Conservation (phyloP, 108 stramenopile genomes). For the Skeletonema tropicum region DNA sequence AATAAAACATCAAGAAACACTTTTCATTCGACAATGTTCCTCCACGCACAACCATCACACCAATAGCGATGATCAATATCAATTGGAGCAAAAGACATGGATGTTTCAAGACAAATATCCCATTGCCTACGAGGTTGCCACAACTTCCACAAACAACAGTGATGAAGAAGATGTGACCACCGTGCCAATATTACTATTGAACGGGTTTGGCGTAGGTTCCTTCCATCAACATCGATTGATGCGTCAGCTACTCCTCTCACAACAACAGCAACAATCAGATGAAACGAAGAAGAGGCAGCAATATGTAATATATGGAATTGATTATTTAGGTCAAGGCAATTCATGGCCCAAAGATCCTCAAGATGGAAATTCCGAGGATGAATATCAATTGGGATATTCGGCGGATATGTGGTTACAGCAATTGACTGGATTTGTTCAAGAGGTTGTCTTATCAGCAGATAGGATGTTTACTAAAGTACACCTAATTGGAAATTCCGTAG, state of each 20-base stretch:
- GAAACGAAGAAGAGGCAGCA: neutral
- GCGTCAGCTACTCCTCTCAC: constrained; percentile 31
- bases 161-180: neutral
- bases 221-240: constrained; percentile 90
- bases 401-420: constrained; percentile 82
- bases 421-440: constrained; percentile 59
- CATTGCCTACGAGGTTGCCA: constrained; percentile 39
- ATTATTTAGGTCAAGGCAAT: constrained; percentile 87
- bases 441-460: constrained; percentile 46
- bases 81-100: constrained; percentile 36
- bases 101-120: constrained; percentile 38
- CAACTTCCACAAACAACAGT: neutral
- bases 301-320: constrained; percentile 68
- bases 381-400: constrained; percentile 66
- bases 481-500: constrained; percentile 80
- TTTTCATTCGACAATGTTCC: neutral
- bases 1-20: neutral
- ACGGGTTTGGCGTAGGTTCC: constrained; percentile 90
- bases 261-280: constrained; percentile 6
- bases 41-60: neutral
- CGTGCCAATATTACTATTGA: constrained; percentile 31
- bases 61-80: neutral
- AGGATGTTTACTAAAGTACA: too few species aligned
- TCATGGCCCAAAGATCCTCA: constrained; percentile 82
- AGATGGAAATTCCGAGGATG: constrained; percentile 64